A percentile compares a stretch with the other conserved stretches of the same genome.
Conservation (phyloP, 139 green algal species). For the Asterochloris erici region DNA sequence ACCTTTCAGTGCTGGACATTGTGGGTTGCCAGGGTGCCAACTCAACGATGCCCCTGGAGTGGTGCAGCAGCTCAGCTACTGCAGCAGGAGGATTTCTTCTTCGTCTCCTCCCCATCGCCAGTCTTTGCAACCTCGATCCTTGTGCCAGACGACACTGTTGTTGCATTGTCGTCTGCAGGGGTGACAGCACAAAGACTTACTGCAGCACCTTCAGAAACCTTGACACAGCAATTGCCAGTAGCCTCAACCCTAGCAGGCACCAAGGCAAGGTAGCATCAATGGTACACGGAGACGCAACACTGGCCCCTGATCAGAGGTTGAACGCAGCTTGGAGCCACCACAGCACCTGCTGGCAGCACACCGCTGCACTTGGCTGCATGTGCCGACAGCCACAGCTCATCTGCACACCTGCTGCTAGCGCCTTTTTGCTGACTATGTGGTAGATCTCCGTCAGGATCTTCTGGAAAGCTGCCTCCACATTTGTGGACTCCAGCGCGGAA, state of each 20-base stretch:
- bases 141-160: conserved; percentile 23
- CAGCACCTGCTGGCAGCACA: not conserved
- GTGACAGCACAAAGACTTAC: conserved; percentile 62
- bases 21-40: not conserved
- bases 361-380: not conserved
- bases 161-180: conserved; percentile 14
- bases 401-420: conserved; percentile 25
- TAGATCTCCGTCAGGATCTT: conserved; percentile 98
- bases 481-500: conserved; percentile 95
- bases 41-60: not conserved
- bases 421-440: conserved; percentile 96
- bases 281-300: no score
- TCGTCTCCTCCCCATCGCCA: conserved; percentile 26
- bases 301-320: conserved; percentile 49
- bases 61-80: conserved; percentile 4
- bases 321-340: conserved; percentile 76
- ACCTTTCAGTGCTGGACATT: not conserved
- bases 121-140: conserved; percentile 47
- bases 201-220: conserved; percentile 59
- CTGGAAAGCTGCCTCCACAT: conserved; percentile 98
- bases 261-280: no score
- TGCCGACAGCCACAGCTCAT: conserved; percentile 23
- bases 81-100: conserved; percentile 56
- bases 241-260: no score
- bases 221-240: no score